These are phyloP conservation scores for Ceratorhiza oryzae-sativae DNA, from an alignment of 1,284 basidiomycete species.

Conservation along the genomic window DNA sequence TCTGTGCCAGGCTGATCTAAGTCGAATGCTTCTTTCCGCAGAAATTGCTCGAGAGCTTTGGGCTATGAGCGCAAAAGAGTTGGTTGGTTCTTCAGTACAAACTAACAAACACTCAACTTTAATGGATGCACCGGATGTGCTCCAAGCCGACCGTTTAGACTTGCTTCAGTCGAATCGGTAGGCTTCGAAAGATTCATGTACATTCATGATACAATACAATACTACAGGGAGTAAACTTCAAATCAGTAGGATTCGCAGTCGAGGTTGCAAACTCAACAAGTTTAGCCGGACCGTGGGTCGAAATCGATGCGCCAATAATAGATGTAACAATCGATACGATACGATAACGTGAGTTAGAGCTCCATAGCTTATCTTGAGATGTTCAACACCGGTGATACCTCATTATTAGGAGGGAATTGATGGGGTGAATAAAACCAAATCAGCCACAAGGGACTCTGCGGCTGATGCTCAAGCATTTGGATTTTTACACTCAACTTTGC, in stretches of 20 bases:
- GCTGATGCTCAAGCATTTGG: no score
- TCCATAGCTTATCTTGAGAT: background rate
- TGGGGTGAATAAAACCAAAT: background rate
- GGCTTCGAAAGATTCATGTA: no score
- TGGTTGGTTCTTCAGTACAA: background rate
- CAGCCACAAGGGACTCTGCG: background rate
- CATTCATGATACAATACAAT: no score
- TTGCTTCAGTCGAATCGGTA: no score
- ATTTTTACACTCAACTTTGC: no score
- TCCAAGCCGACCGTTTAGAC: no score
- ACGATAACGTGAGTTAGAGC: background rate
- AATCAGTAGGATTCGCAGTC: no score
- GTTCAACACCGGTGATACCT: conserved; percentile 12
- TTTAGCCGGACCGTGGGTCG: background rate
- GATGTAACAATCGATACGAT: background rate
- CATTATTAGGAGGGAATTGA: conserved; percentile 24
- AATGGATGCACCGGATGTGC: no score
- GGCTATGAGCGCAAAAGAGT: background rate
- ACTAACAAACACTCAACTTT: background rate
- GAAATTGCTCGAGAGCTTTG: background rate
- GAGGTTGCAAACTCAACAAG: background rate
- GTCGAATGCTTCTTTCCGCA: background rate
- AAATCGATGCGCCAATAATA: no score
- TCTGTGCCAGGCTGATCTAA: background rate
- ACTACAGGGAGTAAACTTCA: no score